These are phyloP conservation scores for Gnomoniopsis sp. DNA, from an alignment of 2,329 filamentous ascomycete genomes.

Conservation along the genomic window DNA sequence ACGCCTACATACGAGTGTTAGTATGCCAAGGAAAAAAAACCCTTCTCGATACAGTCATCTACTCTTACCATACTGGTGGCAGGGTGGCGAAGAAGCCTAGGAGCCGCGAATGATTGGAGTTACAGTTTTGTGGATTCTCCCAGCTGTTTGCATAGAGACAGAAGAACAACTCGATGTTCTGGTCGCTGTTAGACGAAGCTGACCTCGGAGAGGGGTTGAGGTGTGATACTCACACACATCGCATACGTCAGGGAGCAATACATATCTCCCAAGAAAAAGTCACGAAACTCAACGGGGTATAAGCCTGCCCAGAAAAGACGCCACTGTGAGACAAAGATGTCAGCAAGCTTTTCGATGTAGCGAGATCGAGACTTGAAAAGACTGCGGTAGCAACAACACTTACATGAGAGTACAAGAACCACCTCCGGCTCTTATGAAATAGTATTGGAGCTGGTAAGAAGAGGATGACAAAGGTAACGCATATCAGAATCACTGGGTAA, in stretches of 20 bases:
- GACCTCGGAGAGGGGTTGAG: rapidly evolving
- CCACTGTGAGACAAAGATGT: slow-evolving; percentile 55
- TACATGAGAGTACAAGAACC: slow-evolving; percentile 88
- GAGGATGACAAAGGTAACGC: slow-evolving; percentile 62
- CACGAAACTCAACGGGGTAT: slow-evolving; percentile 92
- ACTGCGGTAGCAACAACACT: slow-evolving; percentile 34
- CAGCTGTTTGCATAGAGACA: slow-evolving; percentile 84
- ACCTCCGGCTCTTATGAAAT: slow-evolving; percentile 73
- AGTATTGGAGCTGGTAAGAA: slow-evolving; percentile 73
- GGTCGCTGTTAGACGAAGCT: not conserved
- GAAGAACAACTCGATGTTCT: slow-evolving; percentile 92
- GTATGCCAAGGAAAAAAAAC: not conserved
- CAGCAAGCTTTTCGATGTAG: not conserved
- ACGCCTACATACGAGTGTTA: slow-evolving; percentile 55
- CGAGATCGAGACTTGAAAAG: not conserved
- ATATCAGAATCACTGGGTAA: slow-evolving; percentile 79
- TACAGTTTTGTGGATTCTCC: slow-evolving; percentile 72
- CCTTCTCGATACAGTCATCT: not conserved
- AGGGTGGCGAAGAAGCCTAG: slow-evolving; percentile 82
- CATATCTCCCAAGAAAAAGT: slow-evolving; percentile 97
- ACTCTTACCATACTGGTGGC: slow-evolving; percentile 59
- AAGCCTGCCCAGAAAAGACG: slow-evolving; percentile 79
- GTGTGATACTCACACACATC: slow-evolving; percentile 63
- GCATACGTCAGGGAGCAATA: slow-evolving; percentile 94
- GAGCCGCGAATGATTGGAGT: slow-evolving; percentile 77